Base-by-base conservation (phyloP, 352 stramenopile genomes). In the Phytophthora idaei region DNA sequence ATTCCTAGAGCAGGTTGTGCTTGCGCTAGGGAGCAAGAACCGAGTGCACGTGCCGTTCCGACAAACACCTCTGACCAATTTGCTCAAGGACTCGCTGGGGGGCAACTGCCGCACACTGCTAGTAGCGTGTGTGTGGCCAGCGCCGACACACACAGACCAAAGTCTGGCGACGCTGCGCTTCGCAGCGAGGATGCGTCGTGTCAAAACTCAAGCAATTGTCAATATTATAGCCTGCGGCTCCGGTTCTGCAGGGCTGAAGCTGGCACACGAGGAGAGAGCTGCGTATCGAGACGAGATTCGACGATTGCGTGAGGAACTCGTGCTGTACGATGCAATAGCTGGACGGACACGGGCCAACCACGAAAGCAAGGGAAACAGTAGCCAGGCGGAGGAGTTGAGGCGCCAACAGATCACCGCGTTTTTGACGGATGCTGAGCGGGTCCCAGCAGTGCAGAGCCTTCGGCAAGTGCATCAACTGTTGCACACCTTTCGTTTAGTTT, bases 11-110 rank as follows among this genome's bases (percentile, higher is more conserved):
- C 97, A 92, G 87, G 87, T 81, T 68, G 92, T 87, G 36, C 94
- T 98, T 48, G 97, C 97, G 14, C 69, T 96, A n/a, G 90, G 83
- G 25, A 78, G 97, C 57, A 89, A 94, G 69, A 94, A 80, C 25
- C 80, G 97, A 37, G 82, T 69, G 25, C 93, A 98, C 49, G 80
- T 98, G 15, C 94, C 94, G 15, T 98, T 96, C 53, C 78, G 94
- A n/a, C 93, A 98, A 67, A 96, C 89, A 2, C 96, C 97, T 60
- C 83, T 98, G 27, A 98, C 94, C 32, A 90, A 95, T 21, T 65
- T 98, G 27, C 80, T 98, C 29, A 90, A 96, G 61, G 91, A 97
- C 53, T 91, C 85, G 32, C 71, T 97, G 4, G 85, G 90, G 5
- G 90, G 85, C 27, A 97, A 95, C 58, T 89, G 79, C 44, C 78